phyloP scores from a whole-genome alignment of 1,139 yeast species.

The Protomyces lactucae-debilis region DNA sequence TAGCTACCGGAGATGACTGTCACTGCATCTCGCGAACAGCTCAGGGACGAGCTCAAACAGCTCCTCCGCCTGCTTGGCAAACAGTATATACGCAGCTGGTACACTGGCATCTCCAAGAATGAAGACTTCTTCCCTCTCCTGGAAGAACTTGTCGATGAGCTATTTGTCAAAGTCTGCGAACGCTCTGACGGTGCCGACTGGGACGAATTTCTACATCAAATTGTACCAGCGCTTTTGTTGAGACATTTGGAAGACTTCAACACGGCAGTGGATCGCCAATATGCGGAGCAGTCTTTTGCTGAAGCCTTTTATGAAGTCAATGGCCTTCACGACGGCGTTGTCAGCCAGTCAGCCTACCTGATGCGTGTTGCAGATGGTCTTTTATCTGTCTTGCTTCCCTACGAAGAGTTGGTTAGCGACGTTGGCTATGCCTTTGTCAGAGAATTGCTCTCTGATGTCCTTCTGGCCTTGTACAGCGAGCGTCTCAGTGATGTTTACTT shows the following conservation, averaged over 20 bases:
- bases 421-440: constrained; percentile 13
- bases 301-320: constrained; percentile 4
- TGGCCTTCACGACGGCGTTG: neutral
- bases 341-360: constrained; percentile 4
- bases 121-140: constrained; percentile 3
- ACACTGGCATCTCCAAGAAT: constrained; percentile 3
- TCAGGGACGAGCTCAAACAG: neutral
- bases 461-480: constrained; percentile 5
- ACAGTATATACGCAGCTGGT: constrained; percentile 25
- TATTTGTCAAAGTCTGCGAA: neutral
- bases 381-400: constrained; percentile 3
- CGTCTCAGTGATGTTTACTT: constrained; percentile 19
- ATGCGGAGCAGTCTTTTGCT: neutral
- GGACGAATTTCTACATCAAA: neutral
- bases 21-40: neutral
- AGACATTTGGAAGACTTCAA: constrained; percentile 21
- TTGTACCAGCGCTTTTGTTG: constrained; percentile 3
- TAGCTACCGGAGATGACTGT: neutral
- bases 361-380: constrained; percentile 14
- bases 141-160: constrained; percentile 1
- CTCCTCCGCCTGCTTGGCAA: constrained; percentile 1
- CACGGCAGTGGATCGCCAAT: constrained; percentile 2
- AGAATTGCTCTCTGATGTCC: constrained; percentile 10
- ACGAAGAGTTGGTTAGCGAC: constrained; percentile 20
- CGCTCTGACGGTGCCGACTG: constrained; percentile 8